phyloP scores from a whole-genome alignment of 352 stramenopile species.

The Elongisporangium undulatum region DNA sequence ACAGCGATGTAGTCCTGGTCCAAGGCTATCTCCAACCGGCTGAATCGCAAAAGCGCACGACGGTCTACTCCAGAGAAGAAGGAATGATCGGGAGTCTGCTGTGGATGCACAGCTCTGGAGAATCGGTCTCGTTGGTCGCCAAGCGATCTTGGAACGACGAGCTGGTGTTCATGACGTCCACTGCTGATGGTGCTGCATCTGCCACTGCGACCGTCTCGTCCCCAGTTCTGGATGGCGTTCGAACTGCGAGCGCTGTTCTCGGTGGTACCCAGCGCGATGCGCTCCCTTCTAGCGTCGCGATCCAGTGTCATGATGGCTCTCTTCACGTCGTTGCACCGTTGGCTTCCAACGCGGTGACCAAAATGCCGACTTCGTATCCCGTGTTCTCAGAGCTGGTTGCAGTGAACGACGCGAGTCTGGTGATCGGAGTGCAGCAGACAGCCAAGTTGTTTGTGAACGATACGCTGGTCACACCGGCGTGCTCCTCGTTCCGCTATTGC shows the following conservation, averaged over 20 bases:
- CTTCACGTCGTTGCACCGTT: conserved; percentile 21
- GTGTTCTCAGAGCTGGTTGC: conserved; percentile 34
- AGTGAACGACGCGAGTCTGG: conserved; percentile 6
- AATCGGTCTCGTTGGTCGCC: conserved; percentile 19
- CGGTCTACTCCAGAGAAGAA: not conserved
- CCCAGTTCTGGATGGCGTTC: conserved; percentile 9
- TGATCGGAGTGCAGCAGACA: conserved; percentile 36
- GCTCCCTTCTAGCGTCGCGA: conserved; percentile 6
- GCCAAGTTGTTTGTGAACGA: conserved; percentile 53
- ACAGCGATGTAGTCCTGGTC: conserved; percentile 34
- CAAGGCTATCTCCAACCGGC: conserved; percentile 29
- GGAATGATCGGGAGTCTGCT: conserved; percentile 14
- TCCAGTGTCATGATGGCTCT: conserved; percentile 36
- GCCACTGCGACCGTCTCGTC: conserved; percentile 3
- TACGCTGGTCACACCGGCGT: conserved; percentile 29
- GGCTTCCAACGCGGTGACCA: not conserved
- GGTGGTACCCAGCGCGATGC: not conserved
- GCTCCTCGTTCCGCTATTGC: conserved; percentile 61
- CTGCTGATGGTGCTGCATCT: conserved; percentile 1
- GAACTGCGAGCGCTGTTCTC: conserved; percentile 1
- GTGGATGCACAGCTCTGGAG: conserved; percentile 19
- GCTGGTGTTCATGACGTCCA: conserved; percentile 17
- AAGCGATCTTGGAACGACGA: conserved; percentile 27
- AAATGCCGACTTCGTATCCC: conserved; percentile 15
- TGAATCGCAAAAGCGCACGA: not conserved